phyloP scores from a whole-genome alignment of 23 red algal species.

The Agarophyton chilense region DNA sequence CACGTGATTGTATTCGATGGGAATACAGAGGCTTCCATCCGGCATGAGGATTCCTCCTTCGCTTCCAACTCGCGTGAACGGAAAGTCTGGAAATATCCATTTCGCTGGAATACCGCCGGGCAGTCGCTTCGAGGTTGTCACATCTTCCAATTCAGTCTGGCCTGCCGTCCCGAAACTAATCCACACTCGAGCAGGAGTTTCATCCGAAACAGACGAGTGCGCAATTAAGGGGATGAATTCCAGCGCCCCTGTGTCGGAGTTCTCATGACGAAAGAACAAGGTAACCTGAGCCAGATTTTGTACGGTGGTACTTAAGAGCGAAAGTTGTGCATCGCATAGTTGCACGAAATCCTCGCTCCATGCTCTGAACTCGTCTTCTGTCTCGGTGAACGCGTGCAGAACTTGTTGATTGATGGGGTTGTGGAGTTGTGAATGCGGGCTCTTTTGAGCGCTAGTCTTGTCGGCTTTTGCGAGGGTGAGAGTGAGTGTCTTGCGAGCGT shows the following conservation, averaged over 20 bases:
- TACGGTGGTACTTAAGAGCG: conserved; percentile 52
- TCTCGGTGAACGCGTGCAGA: not conserved
- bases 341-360: conserved; percentile 67
- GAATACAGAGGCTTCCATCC: conserved; percentile 81
- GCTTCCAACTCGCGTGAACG: conserved; percentile 52
- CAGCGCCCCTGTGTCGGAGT: conserved; percentile 52
- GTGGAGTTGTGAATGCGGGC: not conserved
- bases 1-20: conserved; percentile 62
- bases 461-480: not conserved
- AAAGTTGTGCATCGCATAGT: conserved; percentile 55
- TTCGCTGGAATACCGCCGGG: conserved; percentile 80
- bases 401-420: not conserved
- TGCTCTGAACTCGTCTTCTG: conserved; percentile 35
- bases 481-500: not conserved
- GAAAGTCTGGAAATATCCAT: conserved; percentile 85
- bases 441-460: not conserved
- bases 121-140: not conserved
- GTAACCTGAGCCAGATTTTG: conserved; percentile 13
- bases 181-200: conserved; percentile 46
- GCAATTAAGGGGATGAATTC: conserved; percentile 84
- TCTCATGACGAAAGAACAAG: conserved; percentile 72
- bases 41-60: conserved; percentile 46
- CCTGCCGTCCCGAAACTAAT: conserved; percentile 38
- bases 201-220: conserved; percentile 28
- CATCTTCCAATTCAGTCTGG: conserved; percentile 17